Percentiles rank a stretch among this genome's conserved stretches.
phyloP scores from a whole-genome alignment of 208 protist genomes.

The Acanthamoeba healyi region DNA sequence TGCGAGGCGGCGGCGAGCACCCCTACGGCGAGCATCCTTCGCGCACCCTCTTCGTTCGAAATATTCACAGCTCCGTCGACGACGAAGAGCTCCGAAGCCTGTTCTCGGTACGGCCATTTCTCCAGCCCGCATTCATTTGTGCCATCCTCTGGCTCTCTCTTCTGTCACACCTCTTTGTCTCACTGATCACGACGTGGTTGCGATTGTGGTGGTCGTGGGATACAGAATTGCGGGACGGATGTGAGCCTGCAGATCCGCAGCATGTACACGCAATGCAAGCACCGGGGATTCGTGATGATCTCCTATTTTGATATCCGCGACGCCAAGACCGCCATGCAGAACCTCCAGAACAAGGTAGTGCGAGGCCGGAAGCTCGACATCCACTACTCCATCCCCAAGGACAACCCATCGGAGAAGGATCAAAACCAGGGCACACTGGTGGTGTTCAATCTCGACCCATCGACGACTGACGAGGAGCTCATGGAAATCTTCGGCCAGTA shows the following conservation, averaged over 20 bases:
- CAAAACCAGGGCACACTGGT: constrained; percentile 90
- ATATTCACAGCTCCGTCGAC: constrained; percentile 63
- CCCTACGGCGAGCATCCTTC: constrained; percentile 75
- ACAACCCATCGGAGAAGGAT: constrained; percentile 74
- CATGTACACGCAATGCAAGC: constrained; percentile 83
- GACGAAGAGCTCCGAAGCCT: constrained; percentile 15
- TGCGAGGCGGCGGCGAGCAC: constrained; percentile 12
- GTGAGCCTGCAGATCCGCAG: constrained; percentile 74
- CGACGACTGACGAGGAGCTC: constrained; percentile 79
- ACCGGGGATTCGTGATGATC: constrained; percentile 88
- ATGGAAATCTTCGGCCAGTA: constrained; percentile 82
- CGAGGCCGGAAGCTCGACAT: constrained; percentile 80
- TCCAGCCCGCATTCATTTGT: neutral
- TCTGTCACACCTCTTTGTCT: neutral
- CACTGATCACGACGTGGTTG: neutral
- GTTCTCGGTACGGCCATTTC: neutral
- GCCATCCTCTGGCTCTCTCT: neutral
- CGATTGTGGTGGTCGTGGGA: neutral
- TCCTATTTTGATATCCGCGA: constrained; percentile 90
- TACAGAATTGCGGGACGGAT: neutral
- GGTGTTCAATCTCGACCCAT: constrained; percentile 89
- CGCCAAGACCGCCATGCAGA: constrained; percentile 84
- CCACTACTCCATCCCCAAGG: constrained; percentile 85
- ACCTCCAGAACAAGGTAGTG: constrained; percentile 77
- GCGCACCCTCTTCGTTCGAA: constrained; percentile 76